Evolutionary conservation across 345 rosid genomes (phyloP), one percentile per base, ranked within the genome.

Genomic region (Murraya koenigii): DNA sequence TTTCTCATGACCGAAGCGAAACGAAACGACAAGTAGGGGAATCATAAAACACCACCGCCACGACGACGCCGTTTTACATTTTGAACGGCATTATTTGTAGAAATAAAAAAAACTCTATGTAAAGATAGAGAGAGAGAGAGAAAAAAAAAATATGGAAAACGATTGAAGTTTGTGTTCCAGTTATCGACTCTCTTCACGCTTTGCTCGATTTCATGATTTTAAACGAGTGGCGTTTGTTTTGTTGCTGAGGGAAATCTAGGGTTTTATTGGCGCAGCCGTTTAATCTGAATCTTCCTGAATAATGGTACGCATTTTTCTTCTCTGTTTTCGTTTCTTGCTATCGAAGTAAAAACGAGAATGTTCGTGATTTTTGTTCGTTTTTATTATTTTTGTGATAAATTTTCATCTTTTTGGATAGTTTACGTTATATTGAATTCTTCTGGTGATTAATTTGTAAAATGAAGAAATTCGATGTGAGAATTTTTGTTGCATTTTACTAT

Each of bases 271-370:
- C 72, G 77, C 79, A 36, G 82, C 69, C 38, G 32, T 82, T 30
- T 79, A 76, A 79, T 81, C 87, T 66, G 70, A 80, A 80, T 78
- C 80, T 33, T 26, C 10, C 66, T 71, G 71, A 69, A 79, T 30
- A 71, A 88, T 88, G 90, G 90, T 86, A 23, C 1, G 49, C 64
- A 9, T 47, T 30, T 68, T 73, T 22, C 7, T 11, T 44, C 39
- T 44, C 14, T 13, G 20, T 58, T 56, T 14, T 3, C 66, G 66
- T 72, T 58, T 59, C 76, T 74, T 44, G 69, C 69, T 74, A 20
- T 28, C 32, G 44, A 74, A 62, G 77, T 41, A 74, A 74, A 41
- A 69, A 3, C 3, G 60, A 69, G 6, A 68, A 15, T 44, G 13
- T 25, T 41, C 2, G 2, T 26, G 6, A 3, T 52, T 8, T 8